Percentiles rank a stretch among this genome's conserved stretches.
phyloP scores from a whole-genome alignment of 208 protist genomes.

The Leishmania martiniquensis region DNA sequence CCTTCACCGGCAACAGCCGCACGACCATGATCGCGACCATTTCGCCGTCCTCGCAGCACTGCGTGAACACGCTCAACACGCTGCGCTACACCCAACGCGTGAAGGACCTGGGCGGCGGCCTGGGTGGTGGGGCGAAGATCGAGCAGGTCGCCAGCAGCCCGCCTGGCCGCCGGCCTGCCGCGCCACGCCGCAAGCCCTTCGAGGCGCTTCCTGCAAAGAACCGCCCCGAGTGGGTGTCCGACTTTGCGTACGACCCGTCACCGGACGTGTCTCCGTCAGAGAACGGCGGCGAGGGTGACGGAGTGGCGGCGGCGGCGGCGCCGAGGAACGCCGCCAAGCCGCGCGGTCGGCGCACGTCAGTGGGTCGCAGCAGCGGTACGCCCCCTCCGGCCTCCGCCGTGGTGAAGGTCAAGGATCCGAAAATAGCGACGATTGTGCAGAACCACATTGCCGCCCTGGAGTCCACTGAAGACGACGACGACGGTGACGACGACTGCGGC shows the following conservation, averaged over 20 bases:
- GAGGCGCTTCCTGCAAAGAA: slow-evolving; percentile 49
- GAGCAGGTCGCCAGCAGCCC: slow-evolving; percentile 47
- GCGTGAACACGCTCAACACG: slow-evolving; percentile 98
- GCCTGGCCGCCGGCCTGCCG: slow-evolving; percentile 16
- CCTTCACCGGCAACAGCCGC: slow-evolving; percentile 96
- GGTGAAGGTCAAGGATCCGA: slow-evolving; percentile 77
- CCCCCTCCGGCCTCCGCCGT: slow-evolving; percentile 17
- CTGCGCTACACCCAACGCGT: slow-evolving; percentile 98
- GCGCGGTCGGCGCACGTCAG: slow-evolving; percentile 16
- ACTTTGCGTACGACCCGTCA: slow-evolving; percentile 53
- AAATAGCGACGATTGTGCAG: slow-evolving; percentile 89
- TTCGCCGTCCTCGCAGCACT: slow-evolving; percentile 84
- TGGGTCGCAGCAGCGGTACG: slow-evolving; percentile 22
- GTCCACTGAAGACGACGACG: slow-evolving; percentile 51
- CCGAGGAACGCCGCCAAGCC: slow-evolving; percentile 16
- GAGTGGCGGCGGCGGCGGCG: not conserved
- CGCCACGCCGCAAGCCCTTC: slow-evolving; percentile 39
- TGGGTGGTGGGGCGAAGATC: slow-evolving; percentile 44
- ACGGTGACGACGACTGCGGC: slow-evolving; percentile 53
- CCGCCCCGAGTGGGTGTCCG: slow-evolving; percentile 79
- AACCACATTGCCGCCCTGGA: slow-evolving; percentile 84
- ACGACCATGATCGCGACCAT: slow-evolving; percentile 98
- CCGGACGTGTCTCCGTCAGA: slow-evolving; percentile 29
- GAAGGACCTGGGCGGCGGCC: slow-evolving; percentile 87
- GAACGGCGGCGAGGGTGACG: slow-evolving; percentile 10